A percentile compares a stretch with the other conserved stretches of the same genome.
These are phyloP conservation scores for Ophiostoma fasciatum DNA, from an alignment of 2,329 filamentous ascomycete genomes.

Conservation along the genomic window DNA sequence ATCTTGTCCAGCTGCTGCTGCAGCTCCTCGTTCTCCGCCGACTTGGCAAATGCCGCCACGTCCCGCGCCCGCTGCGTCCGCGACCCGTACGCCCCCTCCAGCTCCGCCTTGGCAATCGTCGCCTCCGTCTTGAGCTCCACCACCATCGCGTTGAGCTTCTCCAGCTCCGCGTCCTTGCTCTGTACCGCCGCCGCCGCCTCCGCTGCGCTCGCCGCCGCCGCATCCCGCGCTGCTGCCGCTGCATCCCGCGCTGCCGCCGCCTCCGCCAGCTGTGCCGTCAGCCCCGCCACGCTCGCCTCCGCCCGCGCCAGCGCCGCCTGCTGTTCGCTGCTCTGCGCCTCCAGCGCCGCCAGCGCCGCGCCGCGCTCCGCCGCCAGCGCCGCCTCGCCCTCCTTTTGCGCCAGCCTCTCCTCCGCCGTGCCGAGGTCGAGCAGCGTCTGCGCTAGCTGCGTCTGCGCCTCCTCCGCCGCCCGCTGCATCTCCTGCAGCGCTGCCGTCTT, in stretches of 20 bases:
- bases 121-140: slow-evolving; percentile 47
- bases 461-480: slow-evolving; percentile 21
- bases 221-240: slow-evolving; percentile 18
- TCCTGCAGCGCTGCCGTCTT: slow-evolving; percentile 39
- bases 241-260: slow-evolving; percentile 13
- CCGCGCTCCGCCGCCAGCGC: slow-evolving; percentile 10
- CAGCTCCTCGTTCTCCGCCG: slow-evolving; percentile 30
- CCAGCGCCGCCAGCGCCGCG: slow-evolving; percentile 22
- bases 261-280: slow-evolving; percentile 21
- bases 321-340: slow-evolving; percentile 25
- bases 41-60: slow-evolving; percentile 37
- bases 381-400: slow-evolving; percentile 6
- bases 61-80: slow-evolving; percentile 44
- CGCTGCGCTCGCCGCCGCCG: slow-evolving; percentile 15
- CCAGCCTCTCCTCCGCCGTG: slow-evolving; percentile 13
- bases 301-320: slow-evolving; percentile 22
- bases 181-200: slow-evolving; percentile 29
- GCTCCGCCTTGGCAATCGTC: slow-evolving; percentile 44
- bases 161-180: slow-evolving; percentile 35
- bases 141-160: slow-evolving; percentile 34
- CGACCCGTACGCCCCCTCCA: slow-evolving; percentile 46
- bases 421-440: slow-evolving; percentile 34
- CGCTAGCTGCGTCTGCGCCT: slow-evolving; percentile 34
- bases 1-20: slow-evolving; percentile 33
- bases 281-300: slow-evolving; percentile 23